These are phyloP conservation scores for Cyclostephanos tholiformis DNA, from an alignment of 108 stramenopile genomes.

Conservation along the genomic window DNA sequence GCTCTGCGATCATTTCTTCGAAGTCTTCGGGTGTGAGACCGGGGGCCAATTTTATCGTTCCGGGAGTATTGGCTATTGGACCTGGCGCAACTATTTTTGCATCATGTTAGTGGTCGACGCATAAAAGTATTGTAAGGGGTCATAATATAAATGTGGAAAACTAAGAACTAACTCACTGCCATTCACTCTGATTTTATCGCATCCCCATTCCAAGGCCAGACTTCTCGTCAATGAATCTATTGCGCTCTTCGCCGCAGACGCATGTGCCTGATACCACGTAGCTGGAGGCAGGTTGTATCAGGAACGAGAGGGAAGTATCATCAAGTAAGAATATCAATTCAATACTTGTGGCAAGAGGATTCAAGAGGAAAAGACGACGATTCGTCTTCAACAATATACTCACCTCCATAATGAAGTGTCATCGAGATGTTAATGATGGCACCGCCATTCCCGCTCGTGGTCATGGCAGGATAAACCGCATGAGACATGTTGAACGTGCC, in stretches of 20 bases:
- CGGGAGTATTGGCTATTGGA: constrained; percentile 91
- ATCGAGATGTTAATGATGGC: constrained; percentile 90
- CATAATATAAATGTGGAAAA: neutral
- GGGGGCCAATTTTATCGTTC: constrained; percentile 91
- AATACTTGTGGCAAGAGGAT: neutral
- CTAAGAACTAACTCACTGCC: constrained; percentile 49
- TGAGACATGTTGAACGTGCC: constrained; percentile 93
- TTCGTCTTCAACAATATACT: neutral
- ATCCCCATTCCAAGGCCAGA: constrained; percentile 93
- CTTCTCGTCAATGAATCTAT: constrained; percentile 91
- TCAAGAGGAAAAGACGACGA: neutral
- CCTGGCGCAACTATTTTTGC: constrained; percentile 81
- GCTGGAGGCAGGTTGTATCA: constrained; percentile 31
- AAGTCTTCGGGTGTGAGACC: constrained; percentile 53
- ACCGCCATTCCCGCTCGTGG: constrained; percentile 44
- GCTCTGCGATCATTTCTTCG: constrained; percentile 64
- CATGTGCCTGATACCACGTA: constrained; percentile 93
- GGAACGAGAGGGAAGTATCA: neutral
- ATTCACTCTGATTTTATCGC: constrained; percentile 84
- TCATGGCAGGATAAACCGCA: constrained; percentile 76
- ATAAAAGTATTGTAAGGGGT: neutral
- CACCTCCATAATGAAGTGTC: constrained; percentile 80
- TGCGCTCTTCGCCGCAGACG: constrained; percentile 91
- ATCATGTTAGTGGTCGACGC: neutral
- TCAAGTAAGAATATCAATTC: neutral